These are phyloP conservation scores for Angomonas ambiguus DNA, from an alignment of 208 protist genomes.

Conservation along the genomic window DNA sequence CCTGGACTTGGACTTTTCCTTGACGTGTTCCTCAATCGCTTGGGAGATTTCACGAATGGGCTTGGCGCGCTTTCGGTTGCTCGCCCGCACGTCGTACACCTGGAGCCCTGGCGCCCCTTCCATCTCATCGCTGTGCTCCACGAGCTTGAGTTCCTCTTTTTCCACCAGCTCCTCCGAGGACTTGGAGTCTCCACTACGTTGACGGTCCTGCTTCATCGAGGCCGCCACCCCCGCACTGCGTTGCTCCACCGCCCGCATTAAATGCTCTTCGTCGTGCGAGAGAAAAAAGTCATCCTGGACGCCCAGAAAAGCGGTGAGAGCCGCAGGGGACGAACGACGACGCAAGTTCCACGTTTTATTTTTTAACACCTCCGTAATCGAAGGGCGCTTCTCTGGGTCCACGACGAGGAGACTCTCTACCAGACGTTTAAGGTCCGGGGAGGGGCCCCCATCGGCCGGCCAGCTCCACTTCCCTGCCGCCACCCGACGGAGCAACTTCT, in stretches of 20 bases:
- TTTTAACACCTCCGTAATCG: conserved; percentile 51
- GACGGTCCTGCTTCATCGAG: conserved; percentile 44
- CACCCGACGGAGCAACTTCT: conserved; percentile 61
- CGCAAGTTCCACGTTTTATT: conserved; percentile 62
- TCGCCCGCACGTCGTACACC: conserved; percentile 82
- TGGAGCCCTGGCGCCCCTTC: conserved; percentile 61
- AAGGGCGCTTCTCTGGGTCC: conserved; percentile 53
- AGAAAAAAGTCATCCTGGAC: conserved; percentile 81
- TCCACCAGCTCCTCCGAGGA: conserved; percentile 4
- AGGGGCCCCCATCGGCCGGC: conserved; percentile 53
- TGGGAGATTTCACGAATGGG: conserved; percentile 80
- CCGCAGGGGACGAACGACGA: conserved; percentile 62
- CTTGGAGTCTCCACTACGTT: conserved; percentile 23
- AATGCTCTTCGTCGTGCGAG: conserved; percentile 68
- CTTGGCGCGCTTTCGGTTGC: conserved; percentile 43
- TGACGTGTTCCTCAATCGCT: conserved; percentile 78
- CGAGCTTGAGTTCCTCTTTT: conserved; percentile 42
- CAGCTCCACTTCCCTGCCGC: conserved; percentile 73
- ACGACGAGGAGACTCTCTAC: conserved; percentile 63
- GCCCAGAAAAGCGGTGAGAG: conserved; percentile 70
- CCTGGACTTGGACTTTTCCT: conserved; percentile 15
- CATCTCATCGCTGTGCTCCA: conserved; percentile 47
- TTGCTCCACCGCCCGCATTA: conserved; percentile 80
- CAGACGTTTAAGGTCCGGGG: conserved; percentile 53
- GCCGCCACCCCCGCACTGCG: conserved; percentile 72